phyloP scores from a whole-genome alignment of 2,329 filamentous ascomycete species.

The Metarhizium guizhouense region DNA sequence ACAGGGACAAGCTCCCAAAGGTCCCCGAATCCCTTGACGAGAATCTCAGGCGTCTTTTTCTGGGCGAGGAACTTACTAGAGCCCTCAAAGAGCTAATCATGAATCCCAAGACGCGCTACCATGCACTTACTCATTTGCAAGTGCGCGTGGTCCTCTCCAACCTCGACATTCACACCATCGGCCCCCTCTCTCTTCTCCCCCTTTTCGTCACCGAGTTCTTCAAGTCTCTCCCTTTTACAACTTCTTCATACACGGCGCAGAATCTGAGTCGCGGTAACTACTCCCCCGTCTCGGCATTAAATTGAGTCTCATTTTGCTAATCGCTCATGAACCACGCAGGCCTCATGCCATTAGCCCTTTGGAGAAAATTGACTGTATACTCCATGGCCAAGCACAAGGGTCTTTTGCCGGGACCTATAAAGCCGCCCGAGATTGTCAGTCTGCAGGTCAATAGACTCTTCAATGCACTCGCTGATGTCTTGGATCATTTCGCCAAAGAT shows the following conservation, averaged over 20 bases:
- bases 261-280: rapidly evolving
- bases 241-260: too few species aligned
- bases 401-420: too few species aligned
- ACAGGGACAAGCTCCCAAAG: too few species aligned
- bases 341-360: too few species aligned
- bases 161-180: background rate
- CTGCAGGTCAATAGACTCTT: too few species aligned
- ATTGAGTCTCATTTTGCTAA: too few species aligned
- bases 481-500: too few species aligned
- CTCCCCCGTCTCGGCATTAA: background rate
- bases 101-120: background rate
- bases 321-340: too few species aligned
- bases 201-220: background rate
- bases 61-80: background rate
- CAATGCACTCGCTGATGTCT: too few species aligned
- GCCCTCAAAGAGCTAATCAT: background rate
- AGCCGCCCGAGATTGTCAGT: too few species aligned
- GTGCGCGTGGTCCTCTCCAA: background rate
- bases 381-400: too few species aligned
- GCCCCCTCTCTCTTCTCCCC: background rate
- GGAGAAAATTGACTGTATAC: too few species aligned
- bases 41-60: background rate
- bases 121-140: background rate
- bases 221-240: background rate
- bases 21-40: background rate